Base-by-base conservation (phyloP, 108 stramenopile species). In the Pseudonitzschia delicatissima region DNA sequence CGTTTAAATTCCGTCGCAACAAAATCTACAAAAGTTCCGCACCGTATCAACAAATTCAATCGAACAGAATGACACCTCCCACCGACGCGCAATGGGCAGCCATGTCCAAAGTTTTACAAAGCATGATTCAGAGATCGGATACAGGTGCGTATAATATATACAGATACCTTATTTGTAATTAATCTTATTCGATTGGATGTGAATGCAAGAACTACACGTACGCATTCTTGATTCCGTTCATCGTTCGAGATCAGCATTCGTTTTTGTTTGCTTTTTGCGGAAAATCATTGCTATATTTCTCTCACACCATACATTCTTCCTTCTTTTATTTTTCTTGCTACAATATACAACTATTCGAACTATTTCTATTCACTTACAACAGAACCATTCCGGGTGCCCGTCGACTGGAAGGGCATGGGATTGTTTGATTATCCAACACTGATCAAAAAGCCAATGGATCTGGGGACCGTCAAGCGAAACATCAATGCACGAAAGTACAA, bases 361-460 rank as follows among this genome's bases (percentile, higher is more conserved):
- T 23, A 55, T 20, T 28, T 18, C 0, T 27, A 23, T 63, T 17
- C 44, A 44, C 62, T n/a, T 31, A 23, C 8, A 20, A 25, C 61
- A 89, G 93, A 86, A 67, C 94, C 97, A 15, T 99, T 99, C 81
- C 87, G 94, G 59, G 91, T 93, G 51, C 96, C 96, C 1, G 98
- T 99, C 26, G 93, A 96, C 77, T 98, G 97, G 97, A 79, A 95
- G 63, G 74, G 71, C 26, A 72, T 98, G 29, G 96, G 95, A 32
- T 88, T 98, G 29, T 82, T 74, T 58, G 96, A 98, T 68, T 98
- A 98, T 72, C 97, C 96, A 53, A 74, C 87, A 72, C 78, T 97
- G 9, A 80, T 98, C 77, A 94, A 96, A 67, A 86, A 88, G 62
- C 97, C 96, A 48, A 97, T 97, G 96, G 97, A 98, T 81, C 81